Evolutionary conservation across 371 early-diverging fungal genomes (phyloP), one percentile per base, ranked within the genome.

Genomic region (Mortierella sp.): DNA sequence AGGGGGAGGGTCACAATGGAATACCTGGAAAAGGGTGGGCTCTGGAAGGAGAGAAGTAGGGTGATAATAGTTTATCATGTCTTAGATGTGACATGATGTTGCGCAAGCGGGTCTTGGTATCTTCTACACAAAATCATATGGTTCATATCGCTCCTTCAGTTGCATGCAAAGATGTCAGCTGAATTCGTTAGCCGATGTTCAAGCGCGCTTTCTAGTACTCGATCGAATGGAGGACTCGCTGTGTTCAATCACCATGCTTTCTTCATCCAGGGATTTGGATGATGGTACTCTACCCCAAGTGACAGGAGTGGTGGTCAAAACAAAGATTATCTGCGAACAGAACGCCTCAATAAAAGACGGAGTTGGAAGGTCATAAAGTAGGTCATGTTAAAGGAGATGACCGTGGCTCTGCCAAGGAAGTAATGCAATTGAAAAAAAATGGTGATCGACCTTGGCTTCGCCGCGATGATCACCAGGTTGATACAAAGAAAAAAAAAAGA

Each of bases 381-480:
- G 55, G 73, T 72, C 73, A 38, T 54, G 73, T 73, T 73, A 73
- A 54, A 70, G 45, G 50, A 50, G 73, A 54, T 73, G 52, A 54
- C 73, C 73, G 24, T 54, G 60, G 38, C 55, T 10, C 73, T 73
- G 54, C 55, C 38, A 52, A 16, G 72, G 72, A 52, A 50, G 73
- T 54, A 54, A 73, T 73, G 42, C 73, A 73, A 73, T 54, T 73
- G 54, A 54, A 73, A 73, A 73, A 54, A 54, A 7, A 38, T n/a
- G n/a, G n/a, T n/a, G n/a, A n/a, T n/a, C n/a, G n/a, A n/a, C n/a
- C n/a, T n/a, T n/a, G n/a, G n/a, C n/a, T n/a, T n/a, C n/a, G n/a
- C n/a, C n/a, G n/a, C n/a, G n/a, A n/a, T n/a, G n/a, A n/a, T n/a
- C n/a, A n/a, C n/a, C n/a, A n/a, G n/a, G n/a, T n/a, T n/a, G n/a